These are phyloP conservation scores for Inosperma sp. DNA, from an alignment of 768 basidiomycete species.

Conservation along the genomic window DNA sequence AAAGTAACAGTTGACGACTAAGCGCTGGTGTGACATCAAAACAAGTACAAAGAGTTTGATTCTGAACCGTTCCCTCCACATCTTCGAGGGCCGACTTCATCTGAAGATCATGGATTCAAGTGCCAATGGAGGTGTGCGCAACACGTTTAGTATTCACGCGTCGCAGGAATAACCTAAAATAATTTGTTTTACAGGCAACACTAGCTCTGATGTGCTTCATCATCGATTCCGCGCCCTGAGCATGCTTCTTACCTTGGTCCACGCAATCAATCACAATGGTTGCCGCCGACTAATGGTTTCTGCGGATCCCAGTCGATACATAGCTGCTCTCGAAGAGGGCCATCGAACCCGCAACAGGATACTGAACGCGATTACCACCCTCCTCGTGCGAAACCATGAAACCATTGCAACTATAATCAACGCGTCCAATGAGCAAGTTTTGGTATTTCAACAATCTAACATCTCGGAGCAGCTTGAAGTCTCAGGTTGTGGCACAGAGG, in stretches of 20 bases:
- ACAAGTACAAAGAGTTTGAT: too few species aligned
- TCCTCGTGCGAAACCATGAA: neutral
- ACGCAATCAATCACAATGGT: neutral
- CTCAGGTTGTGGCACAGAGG: too few species aligned
- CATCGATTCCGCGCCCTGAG: neutral
- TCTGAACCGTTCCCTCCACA: too few species aligned
- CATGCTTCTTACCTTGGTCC: neutral
- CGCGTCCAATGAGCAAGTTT: neutral
- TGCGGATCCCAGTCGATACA: neutral
- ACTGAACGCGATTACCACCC: neutral
- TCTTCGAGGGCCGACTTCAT: too few species aligned
- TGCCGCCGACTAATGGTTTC: neutral
- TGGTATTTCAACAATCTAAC: neutral
- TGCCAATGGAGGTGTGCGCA: too few species aligned
- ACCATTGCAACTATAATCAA: neutral
- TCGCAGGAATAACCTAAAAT: too few species aligned
- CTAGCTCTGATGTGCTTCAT: neutral
- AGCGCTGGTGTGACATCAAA: too few species aligned
- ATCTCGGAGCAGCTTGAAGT: too few species aligned
- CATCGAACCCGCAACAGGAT: neutral
- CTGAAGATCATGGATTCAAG: conserved; percentile 29
- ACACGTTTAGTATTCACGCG: too few species aligned
- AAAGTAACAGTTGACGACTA: too few species aligned
- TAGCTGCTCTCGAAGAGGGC: neutral
- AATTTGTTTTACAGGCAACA: neutral